phyloP scores from a whole-genome alignment of 495 filamentous ascomycete genomes.

The Clavariopsis aquatica region DNA sequence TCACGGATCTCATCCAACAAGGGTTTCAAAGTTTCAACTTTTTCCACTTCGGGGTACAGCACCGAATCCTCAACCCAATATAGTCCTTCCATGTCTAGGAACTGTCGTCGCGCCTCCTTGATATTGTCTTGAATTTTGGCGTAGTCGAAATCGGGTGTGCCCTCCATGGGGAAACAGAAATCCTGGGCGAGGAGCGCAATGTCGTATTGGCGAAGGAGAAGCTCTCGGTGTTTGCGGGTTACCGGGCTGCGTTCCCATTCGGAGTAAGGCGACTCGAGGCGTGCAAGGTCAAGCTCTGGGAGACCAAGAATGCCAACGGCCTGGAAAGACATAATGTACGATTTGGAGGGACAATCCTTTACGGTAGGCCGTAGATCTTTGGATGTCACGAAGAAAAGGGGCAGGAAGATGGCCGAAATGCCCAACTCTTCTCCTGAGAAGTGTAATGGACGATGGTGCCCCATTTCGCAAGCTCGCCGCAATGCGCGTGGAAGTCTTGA shows the following conservation, averaged over 20 bases:
- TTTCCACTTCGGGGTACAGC: slow-evolving; percentile 22
- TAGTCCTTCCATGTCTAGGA: slow-evolving; percentile 36
- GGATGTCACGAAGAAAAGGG: slow-evolving; percentile 31
- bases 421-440: slow-evolving; percentile 37
- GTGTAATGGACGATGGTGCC: slow-evolving; percentile 35
- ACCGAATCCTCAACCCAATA: slow-evolving; percentile 33
- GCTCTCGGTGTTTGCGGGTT: slow-evolving; percentile 25
- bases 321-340: slow-evolving; percentile 43
- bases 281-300: slow-evolving; percentile 36
- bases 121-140: slow-evolving; percentile 28
- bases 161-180: slow-evolving; percentile 35
- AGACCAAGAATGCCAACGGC: slow-evolving; percentile 43
- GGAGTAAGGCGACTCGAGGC: slow-evolving; percentile 23
- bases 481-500: slow-evolving; percentile 35
- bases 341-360: slow-evolving; percentile 6
- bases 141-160: slow-evolving; percentile 30
- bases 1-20: slow-evolving; percentile 27
- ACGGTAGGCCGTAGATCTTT: slow-evolving; percentile 27
- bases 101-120: slow-evolving; percentile 33
- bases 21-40: slow-evolving; percentile 20
- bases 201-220: slow-evolving; percentile 36
- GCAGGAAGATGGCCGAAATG: slow-evolving; percentile 39
- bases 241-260: slow-evolving; percentile 31
- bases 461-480: slow-evolving; percentile 29
- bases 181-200: slow-evolving; percentile 37